Evolutionary conservation across 345 rosid genomes (phyloP).

Genomic region (Draba incana): DNA sequence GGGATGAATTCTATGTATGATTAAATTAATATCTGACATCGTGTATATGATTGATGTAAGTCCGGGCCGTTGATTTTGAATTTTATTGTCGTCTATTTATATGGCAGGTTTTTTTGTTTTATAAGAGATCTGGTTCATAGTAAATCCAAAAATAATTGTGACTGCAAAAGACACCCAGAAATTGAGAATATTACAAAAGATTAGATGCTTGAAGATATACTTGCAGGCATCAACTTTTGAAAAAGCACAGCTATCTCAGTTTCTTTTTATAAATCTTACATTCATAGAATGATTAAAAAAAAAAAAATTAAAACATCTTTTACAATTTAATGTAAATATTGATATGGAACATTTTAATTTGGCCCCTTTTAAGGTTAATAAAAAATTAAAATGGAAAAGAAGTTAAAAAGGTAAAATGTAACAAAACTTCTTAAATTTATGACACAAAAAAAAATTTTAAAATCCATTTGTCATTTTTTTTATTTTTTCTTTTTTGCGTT

Average conservation of each 20-base stretch:
- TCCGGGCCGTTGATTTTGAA: constrained; percentile 56
- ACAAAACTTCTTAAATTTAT: too few species aligned
- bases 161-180: constrained; percentile 34
- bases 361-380: too few species aligned
- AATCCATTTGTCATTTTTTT: too few species aligned
- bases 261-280: constrained; percentile 5
- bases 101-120: constrained; percentile 35
- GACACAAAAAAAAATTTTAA: too few species aligned
- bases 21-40: constrained; percentile 28
- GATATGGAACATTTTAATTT: too few species aligned
- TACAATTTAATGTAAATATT: too few species aligned
- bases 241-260: neutral
- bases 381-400: too few species aligned
- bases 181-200: constrained; percentile 33
- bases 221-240: constrained; percentile 14
- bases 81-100: constrained; percentile 39
- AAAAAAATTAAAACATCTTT: neutral
- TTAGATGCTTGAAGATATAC: constrained; percentile 35
- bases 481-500: too few species aligned
- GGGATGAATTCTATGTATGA: constrained; percentile 7
- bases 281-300: neutral
- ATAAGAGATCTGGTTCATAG: constrained; percentile 30
- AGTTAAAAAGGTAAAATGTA: too few species aligned
- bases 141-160: constrained; percentile 41
- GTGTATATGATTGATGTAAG: constrained; percentile 30